These are phyloP conservation scores for Chloropicon primus DNA, from an alignment of 139 green algal genomes.

Conservation along the genomic window DNA sequence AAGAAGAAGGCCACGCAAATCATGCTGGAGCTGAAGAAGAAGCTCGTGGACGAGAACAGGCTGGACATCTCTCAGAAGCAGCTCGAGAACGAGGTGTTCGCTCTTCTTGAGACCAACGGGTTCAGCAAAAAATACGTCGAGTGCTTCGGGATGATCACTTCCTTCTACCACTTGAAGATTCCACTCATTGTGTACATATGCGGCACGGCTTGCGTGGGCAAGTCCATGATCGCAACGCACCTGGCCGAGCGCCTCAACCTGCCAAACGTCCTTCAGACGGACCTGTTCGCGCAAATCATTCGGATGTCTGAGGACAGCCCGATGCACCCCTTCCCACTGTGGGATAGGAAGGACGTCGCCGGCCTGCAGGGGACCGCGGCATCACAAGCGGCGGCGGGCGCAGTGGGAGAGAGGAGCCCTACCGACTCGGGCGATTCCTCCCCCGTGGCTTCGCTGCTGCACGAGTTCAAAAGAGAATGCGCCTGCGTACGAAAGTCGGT, in stretches of 20 bases:
- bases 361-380: no score
- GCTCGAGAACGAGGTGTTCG: constrained; percentile 67
- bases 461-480: constrained; percentile 1
- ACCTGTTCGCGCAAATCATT: constrained; percentile 25
- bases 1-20: constrained; percentile 63
- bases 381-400: no score
- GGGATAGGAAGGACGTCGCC: constrained; percentile 11
- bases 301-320: constrained; percentile 47
- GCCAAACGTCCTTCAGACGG: constrained; percentile 83
- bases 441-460: constrained; percentile 12
- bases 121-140: constrained; percentile 56
- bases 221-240: constrained; percentile 79
- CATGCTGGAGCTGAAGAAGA: constrained; percentile 84
- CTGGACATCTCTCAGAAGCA: constrained; percentile 61
- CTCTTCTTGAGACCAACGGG: constrained; percentile 47
- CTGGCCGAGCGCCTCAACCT: constrained; percentile 82
- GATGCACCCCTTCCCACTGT: constrained; percentile 29
- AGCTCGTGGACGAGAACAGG: constrained; percentile 66
- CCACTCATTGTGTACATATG: constrained; percentile 76
- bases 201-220: constrained; percentile 65
- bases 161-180: constrained; percentile 40
- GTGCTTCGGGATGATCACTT: constrained; percentile 68
- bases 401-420: no score
- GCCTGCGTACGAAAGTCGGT: constrained; percentile 9
- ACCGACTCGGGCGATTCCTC: no score